Evolutionary conservation across 441 rosid species (phyloP), one percentile per base, ranked within the genome.

Genomic region (Eutrema salsugineum): DNA sequence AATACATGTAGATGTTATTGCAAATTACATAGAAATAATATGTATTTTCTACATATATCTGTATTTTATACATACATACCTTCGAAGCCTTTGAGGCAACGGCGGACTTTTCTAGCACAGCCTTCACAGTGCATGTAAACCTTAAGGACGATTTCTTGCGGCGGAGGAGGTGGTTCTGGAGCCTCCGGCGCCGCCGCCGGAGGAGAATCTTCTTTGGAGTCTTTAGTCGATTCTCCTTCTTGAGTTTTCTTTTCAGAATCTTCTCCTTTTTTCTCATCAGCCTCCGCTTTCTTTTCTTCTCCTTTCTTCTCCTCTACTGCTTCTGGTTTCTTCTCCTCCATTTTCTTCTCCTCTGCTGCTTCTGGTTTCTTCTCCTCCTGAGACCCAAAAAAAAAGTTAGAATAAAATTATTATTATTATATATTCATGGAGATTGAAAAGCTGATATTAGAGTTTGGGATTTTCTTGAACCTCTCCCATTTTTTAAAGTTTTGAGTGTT

Each of bases 71-170:
- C 10, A 5, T 74, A 46, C 10, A 28, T 38, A 90, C 97, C 94
- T 53, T 86, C 83, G 67, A 89, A 91, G 61, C 88, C 91, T 76
- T 79, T 87, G 48, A 91, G 88, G 51, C 87, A 81, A 15, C 87
- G 83, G 12, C 87, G 93, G 58, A 91, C 88, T 76, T 89, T 87
- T 40, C 90, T 82, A 61, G 95, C 95, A 76, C 97, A 91, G 5
- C 95, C 97, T 80, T 91, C 90, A 64, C 95, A 91, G 82, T 88
- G 97, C 97, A 91, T 88, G 88, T 80, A 85, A 32, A 88, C 94
- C 73, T 82, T 83, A 11, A 91, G 81, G 6, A 90, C 72, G 6
- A 88, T 77, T 66, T 90, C 96, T 60, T 76, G 88, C 5, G 88
- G 85, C 6, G 91, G 87, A 9, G 89, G 84, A 4, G 94, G 84